Conservation (phyloP, 768 basidiomycete genomes). For the Boletus bicolor region DNA sequence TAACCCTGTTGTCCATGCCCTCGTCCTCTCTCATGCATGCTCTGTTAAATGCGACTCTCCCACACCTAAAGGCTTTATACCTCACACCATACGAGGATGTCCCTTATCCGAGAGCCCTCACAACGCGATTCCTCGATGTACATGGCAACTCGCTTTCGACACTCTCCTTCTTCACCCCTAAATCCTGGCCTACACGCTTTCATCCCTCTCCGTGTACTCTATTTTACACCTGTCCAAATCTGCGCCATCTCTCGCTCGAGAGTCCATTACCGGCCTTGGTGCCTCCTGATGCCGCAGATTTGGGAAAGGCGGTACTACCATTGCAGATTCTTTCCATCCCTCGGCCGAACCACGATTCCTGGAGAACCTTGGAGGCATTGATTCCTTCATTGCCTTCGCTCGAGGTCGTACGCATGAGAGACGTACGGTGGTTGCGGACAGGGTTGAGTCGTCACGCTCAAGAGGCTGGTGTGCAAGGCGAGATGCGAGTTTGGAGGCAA, state of each 20-base stretch:
- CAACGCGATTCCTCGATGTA: slow-evolving; percentile 52
- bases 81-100: slow-evolving; percentile 74
- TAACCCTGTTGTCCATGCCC: slow-evolving; percentile 66
- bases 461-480: slow-evolving; percentile 75
- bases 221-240: slow-evolving; percentile 47
- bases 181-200: slow-evolving; percentile 61
- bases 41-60: slow-evolving; percentile 59
- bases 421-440: slow-evolving; percentile 68
- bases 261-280: slow-evolving; percentile 55
- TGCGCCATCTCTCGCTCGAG: slow-evolving; percentile 73
- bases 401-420: slow-evolving; percentile 55
- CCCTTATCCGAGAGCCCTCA: slow-evolving; percentile 54
- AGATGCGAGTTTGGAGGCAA: slow-evolving; percentile 71
- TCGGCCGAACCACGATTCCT: slow-evolving; percentile 61
- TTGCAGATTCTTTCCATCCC: slow-evolving; percentile 73
- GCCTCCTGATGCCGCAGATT: slow-evolving; percentile 24
- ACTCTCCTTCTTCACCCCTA: slow-evolving; percentile 65
- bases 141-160: slow-evolving; percentile 61
- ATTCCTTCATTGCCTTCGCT: slow-evolving; percentile 58
- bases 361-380: slow-evolving; percentile 50
- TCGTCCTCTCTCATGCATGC: slow-evolving; percentile 60
- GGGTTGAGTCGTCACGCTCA: slow-evolving; percentile 65
- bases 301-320: slow-evolving; percentile 33
- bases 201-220: slow-evolving; percentile 52
- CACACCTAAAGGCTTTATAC: slow-evolving; percentile 58